Conservation (phyloP, 192 early-diverging fungal species). For the Jimgerdemannia flammicorona region DNA sequence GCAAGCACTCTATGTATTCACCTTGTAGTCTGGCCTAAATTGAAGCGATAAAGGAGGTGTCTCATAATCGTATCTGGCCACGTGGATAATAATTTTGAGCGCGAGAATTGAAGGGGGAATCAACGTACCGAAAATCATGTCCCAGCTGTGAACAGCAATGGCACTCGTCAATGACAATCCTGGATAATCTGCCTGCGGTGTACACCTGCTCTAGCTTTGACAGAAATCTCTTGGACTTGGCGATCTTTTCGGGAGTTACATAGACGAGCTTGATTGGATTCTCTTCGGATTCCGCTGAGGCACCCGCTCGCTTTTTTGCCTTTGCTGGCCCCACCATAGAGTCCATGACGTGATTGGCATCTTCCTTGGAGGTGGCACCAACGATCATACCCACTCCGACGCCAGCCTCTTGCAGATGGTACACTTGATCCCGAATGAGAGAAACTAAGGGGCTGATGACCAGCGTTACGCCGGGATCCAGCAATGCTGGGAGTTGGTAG, state of each 20-base stretch:
- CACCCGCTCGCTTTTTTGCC: background rate
- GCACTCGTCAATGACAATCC: slow-evolving; percentile 96
- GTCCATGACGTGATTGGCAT: slow-evolving; percentile 40
- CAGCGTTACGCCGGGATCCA: slow-evolving; percentile 79
- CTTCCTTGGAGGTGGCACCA: slow-evolving; percentile 49
- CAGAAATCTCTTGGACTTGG: slow-evolving; percentile 56
- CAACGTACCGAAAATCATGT: slow-evolving; percentile 82
- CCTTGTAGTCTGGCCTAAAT: background rate
- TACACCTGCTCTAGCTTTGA: slow-evolving; percentile 49
- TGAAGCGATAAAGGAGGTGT: background rate
- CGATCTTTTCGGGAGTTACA: slow-evolving; percentile 86
- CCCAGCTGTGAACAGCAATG: slow-evolving; percentile 98
- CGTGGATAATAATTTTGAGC: background rate
- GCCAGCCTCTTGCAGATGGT: slow-evolving; percentile 47
- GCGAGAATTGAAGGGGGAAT: background rate
- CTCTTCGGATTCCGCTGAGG: slow-evolving; percentile 5
- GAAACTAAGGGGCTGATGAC: slow-evolving; percentile 94
- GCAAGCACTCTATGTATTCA: background rate
- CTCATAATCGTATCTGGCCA: background rate
- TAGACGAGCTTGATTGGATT: slow-evolving; percentile 60
- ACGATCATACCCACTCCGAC: slow-evolving; percentile 46
- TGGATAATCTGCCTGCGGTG: slow-evolving; percentile 61
- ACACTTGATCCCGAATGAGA: slow-evolving; percentile 95
- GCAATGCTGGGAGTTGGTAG: slow-evolving; percentile 85
- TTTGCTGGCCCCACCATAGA: slow-evolving; percentile 49